A percentile compares a stretch with the other conserved stretches of the same genome.
These are phyloP conservation scores for Rachicladosporium sp. DNA, from an alignment of 2,329 filamentous ascomycete genomes.

Conservation along the genomic window DNA sequence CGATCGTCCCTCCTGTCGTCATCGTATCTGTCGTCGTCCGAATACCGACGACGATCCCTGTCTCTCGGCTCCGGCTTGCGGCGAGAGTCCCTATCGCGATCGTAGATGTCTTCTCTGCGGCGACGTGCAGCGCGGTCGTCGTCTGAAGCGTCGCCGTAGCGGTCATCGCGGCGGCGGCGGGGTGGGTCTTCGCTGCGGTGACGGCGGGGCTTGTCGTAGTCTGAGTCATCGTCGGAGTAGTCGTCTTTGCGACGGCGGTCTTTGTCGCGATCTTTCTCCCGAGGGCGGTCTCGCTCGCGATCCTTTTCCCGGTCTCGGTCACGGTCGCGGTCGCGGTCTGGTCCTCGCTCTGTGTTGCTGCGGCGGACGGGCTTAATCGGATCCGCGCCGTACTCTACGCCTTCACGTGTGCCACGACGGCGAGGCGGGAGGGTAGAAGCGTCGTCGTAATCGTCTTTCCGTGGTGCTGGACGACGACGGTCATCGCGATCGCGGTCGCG, in stretches of 20 bases:
- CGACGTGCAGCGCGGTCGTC: slow-evolving; percentile 8
- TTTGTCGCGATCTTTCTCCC: background rate
- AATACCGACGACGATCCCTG: slow-evolving; percentile 5
- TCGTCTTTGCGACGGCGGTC: slow-evolving; percentile 10
- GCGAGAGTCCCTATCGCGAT: background rate
- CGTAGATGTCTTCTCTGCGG: slow-evolving; percentile 8
- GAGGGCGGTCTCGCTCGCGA: slow-evolving; percentile 7
- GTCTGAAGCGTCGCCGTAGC: slow-evolving; percentile 1
- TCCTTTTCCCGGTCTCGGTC: slow-evolving; percentile 4
- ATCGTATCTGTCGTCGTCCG: slow-evolving; percentile 5
- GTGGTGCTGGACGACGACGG: slow-evolving; percentile 7
- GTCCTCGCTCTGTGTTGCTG: slow-evolving; percentile 5
- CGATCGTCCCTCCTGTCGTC: slow-evolving; percentile 7
- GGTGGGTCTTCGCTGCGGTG: slow-evolving; percentile 8
- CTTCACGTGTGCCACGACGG: slow-evolving; percentile 9
- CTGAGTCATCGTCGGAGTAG: slow-evolving; percentile 11
- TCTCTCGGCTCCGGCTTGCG: slow-evolving; percentile 4
- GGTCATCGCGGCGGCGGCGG: slow-evolving; percentile 8
- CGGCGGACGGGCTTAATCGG: slow-evolving; percentile 6
- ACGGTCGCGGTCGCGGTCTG: slow-evolving; percentile 2
- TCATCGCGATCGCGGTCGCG: slow-evolving; percentile 4
- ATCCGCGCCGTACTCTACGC: slow-evolving; percentile 8
- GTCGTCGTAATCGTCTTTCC: slow-evolving; percentile 11
- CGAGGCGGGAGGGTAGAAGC: slow-evolving; percentile 14
- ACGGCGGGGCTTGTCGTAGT: slow-evolving; percentile 12